Percentiles rank a stretch among this genome's conserved stretches.
Conservation (phyloP, 352 stramenopile species). For the Phytophthora hybrid region DNA sequence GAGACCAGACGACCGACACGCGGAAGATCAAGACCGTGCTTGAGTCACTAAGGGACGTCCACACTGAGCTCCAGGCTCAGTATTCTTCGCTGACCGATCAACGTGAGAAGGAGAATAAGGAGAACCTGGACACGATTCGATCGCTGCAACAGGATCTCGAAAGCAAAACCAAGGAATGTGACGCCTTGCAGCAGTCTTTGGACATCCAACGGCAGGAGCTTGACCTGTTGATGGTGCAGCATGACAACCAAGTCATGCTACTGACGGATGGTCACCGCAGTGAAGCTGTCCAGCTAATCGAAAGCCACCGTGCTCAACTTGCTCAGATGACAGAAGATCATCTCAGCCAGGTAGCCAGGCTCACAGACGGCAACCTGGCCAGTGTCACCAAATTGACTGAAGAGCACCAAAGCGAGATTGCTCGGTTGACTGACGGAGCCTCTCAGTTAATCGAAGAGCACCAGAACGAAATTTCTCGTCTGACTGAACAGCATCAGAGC, state of each 20-base stretch:
- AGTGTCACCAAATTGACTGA: constrained; percentile 12
- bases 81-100: constrained; percentile 15
- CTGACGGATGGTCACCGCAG: constrained; percentile 21
- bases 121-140: constrained; percentile 3
- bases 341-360: neutral
- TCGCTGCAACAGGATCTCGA: constrained; percentile 26
- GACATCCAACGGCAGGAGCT: constrained; percentile 33
- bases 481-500: constrained; percentile 4
- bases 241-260: constrained; percentile 28
- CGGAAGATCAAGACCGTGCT: constrained; percentile 27
- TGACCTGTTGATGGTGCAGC: constrained; percentile 28
- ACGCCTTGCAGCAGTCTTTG: constrained; percentile 24
- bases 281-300: constrained; percentile 30
- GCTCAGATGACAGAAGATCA: constrained; percentile 18
- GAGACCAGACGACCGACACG: constrained; percentile 28
- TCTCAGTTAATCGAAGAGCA: constrained; percentile 11
- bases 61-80: constrained; percentile 24
- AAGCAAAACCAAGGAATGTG: constrained; percentile 19
- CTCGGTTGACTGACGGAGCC: constrained; percentile 7
- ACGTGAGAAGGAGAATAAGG: constrained; percentile 25
- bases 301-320: constrained; percentile 23
- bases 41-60: constrained; percentile 9
- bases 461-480: constrained; percentile 6
- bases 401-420: constrained; percentile 15
- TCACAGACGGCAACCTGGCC: constrained; percentile 14